These are phyloP conservation scores for Ceriops tagal DNA, from an alignment of 345 rosid genomes.

Conservation along the genomic window DNA sequence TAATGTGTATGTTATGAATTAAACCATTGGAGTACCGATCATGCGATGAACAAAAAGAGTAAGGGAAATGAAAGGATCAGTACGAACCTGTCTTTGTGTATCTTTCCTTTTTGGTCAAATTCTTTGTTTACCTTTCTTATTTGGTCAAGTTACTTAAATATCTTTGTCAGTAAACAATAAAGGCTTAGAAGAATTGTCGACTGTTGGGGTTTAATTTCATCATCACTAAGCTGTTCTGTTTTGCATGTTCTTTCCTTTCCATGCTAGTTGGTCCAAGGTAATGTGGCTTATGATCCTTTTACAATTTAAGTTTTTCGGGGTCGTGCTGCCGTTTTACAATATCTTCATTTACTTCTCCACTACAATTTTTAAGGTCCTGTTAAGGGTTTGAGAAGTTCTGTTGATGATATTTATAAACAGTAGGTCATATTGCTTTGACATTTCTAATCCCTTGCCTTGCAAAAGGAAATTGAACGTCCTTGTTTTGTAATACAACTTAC, in stretches of 20 bases:
- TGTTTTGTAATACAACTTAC: background rate
- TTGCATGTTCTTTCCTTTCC: background rate
- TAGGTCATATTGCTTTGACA: background rate
- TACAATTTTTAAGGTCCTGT: background rate
- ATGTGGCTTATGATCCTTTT: conserved; percentile 1
- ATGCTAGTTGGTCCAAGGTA: background rate
- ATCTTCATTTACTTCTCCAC: background rate
- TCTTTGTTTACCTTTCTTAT: background rate
- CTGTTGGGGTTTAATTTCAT: background rate
- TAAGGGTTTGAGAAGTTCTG: background rate
- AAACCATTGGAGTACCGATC: too few relatives aligned
- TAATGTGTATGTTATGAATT: too few relatives aligned
- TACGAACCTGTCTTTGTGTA: background rate
- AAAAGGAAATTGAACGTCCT: background rate
- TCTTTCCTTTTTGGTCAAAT: background rate
- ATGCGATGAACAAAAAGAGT: too few relatives aligned
- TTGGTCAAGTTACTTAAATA: background rate
- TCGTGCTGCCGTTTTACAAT: background rate
- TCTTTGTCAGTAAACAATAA: too few relatives aligned
- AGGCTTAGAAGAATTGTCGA: background rate
- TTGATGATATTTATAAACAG: background rate
- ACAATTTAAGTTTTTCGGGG: background rate
- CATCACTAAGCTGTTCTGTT: background rate
- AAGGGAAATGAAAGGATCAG: background rate
- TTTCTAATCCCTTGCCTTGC: background rate